Conservation (phyloP, 768 basidiomycete species). For the Lentinula detonsa region DNA sequence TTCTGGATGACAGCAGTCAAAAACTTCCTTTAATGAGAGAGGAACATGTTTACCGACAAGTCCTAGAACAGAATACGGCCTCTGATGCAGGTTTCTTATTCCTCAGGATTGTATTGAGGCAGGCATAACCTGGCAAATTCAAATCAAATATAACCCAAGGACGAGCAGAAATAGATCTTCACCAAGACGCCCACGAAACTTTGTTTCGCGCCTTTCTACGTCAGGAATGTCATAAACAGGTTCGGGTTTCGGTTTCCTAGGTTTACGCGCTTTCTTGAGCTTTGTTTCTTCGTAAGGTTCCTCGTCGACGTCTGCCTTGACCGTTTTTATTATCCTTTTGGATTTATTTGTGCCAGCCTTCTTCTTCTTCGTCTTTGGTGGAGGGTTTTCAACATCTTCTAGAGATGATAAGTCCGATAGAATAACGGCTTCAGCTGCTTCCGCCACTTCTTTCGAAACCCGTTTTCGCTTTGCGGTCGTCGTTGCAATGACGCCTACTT, state of each 20-base stretch:
- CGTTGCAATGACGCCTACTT: not conserved
- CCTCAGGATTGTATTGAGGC: conserved; percentile 79
- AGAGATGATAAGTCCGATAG: not conserved
- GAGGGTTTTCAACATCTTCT: not conserved
- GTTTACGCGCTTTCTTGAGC: not conserved
- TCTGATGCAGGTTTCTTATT: conserved; percentile 58
- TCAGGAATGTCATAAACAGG: conserved; percentile 66
- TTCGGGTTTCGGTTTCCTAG: conserved; percentile 27
- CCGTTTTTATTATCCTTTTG: not conserved
- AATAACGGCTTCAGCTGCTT: not conserved
- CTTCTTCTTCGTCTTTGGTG: not conserved
- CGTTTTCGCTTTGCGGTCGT: not conserved
- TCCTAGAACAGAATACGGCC: conserved; percentile 71
- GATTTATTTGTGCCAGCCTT: not conserved
- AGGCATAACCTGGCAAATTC: conserved; percentile 58
- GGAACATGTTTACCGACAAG: conserved; percentile 40
- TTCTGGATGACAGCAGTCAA: conserved; percentile 28
- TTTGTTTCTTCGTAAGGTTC: not conserved
- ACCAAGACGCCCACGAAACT: conserved; percentile 65
- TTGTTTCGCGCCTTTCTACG: conserved; percentile 59
- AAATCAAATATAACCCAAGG: not conserved
- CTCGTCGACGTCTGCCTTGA: not conserved
- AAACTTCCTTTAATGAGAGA: not conserved
- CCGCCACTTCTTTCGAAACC: not conserved
- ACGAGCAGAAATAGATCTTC: conserved; percentile 10